Percentiles rank a stretch among this genome's conserved stretches.
Conservation (phyloP, 305 asterid genomes). For the Fraxinus angustifolia region DNA sequence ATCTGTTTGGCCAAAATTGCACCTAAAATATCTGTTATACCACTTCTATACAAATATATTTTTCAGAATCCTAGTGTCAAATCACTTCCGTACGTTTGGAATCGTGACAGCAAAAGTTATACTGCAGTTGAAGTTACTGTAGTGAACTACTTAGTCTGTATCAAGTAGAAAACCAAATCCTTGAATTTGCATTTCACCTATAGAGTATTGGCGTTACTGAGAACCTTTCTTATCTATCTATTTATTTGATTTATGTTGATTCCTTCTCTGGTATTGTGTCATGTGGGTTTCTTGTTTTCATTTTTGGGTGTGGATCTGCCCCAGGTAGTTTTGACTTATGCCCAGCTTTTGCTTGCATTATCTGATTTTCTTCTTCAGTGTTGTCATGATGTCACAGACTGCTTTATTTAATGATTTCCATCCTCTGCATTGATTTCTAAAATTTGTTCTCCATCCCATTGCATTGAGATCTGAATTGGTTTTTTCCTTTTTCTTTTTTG, state of each 20-base stretch:
- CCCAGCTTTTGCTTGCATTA: conserved; percentile 3
- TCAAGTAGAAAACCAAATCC: background rate
- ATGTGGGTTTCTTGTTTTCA: background rate
- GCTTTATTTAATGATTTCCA: background rate
- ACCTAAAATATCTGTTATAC: background rate
- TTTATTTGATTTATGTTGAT: background rate
- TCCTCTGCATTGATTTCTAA: conserved; percentile 2
- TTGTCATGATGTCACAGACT: background rate
- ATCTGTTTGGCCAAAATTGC: background rate
- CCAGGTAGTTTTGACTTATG: background rate
- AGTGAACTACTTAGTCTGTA: background rate
- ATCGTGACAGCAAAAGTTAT: background rate
- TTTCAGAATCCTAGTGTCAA: background rate
- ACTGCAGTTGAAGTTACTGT: background rate
- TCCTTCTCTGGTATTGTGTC: background rate
- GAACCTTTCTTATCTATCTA: background rate
- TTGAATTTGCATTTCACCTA: background rate
- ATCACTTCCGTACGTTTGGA: background rate
- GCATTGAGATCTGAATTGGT: conserved; percentile 25
- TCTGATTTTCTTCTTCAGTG: background rate
- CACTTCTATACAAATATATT: background rate
- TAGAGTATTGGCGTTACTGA: background rate
- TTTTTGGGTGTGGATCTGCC: background rate
- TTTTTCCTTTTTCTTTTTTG: conserved; percentile 9
- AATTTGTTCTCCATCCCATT: conserved; percentile 11